Evolutionary conservation across 352 stramenopile genomes (phyloP), one percentile per base, ranked within the genome.

Genomic region (Phytophthora capsici): DNA sequence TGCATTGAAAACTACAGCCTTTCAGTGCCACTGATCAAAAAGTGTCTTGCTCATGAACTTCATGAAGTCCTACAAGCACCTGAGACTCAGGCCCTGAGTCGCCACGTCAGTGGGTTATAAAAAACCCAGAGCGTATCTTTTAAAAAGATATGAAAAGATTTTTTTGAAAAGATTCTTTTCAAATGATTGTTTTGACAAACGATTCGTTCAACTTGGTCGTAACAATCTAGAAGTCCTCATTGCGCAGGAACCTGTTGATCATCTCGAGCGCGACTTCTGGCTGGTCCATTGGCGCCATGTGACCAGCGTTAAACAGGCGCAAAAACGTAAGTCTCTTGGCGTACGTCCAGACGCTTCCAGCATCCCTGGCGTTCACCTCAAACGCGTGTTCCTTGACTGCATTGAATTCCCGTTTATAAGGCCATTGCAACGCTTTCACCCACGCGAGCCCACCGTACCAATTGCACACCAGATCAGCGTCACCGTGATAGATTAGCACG

Each of bases 381-480:
- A 72, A 67, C 23, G 47, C 22, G 41, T 63, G 46, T 30, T 77
- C 69, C 12, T 56, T 13, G 4, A 63, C 79, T 7, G 44, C 38
- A 30, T 95, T 83, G 78, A 98, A 99, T 8, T 82, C 83, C 9
- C 75, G 64, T 46, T 89, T 78, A 61, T 96, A 87, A 22, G 63
- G 67, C 97, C 97, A 99, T 20, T 97, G 75, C 44, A 99, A 71
- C 25, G 75, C 84, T 1, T 85, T 66, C 8, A 91, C 98, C 95
- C 95, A 99, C 17, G 94, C 94, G 59, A 96, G 66, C 53, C 98
- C 98, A 10, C 95, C 96, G 36, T 97, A 67, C 82, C 97, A 99
- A 66, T 99, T 99, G 81, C 94, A 98, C 64, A 98, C 96, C 59
- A 98, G 94, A 64, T 99, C 97, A 17, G 93, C 81, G 71, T 99